Conservation (phyloP, 1,284 basidiomycete species). For the Phylloboletellus chloephorus region DNA sequence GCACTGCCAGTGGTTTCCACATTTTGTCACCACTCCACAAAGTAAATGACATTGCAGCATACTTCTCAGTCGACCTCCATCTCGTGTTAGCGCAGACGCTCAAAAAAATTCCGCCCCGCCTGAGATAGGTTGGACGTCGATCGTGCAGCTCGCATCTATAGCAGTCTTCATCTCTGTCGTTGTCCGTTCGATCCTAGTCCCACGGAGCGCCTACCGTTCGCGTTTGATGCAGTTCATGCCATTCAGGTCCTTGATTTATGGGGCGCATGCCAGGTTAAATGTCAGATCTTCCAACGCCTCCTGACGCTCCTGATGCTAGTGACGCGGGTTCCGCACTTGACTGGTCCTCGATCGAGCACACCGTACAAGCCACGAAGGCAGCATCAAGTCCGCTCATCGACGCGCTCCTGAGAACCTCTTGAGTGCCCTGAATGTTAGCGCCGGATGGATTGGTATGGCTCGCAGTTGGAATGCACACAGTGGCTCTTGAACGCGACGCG, state of each 20-base stretch:
- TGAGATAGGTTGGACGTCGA: slow-evolving; percentile 38
- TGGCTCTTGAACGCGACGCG: slow-evolving; percentile 40
- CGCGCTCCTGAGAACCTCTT: slow-evolving; percentile 35
- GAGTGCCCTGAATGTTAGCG: slow-evolving; percentile 37
- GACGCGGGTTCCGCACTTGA: slow-evolving; percentile 27
- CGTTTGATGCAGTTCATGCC: slow-evolving; percentile 24
- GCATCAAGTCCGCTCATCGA: slow-evolving; percentile 31
- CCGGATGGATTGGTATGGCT: slow-evolving; percentile 37
- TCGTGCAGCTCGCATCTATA: slow-evolving; percentile 56
- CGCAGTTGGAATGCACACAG: slow-evolving; percentile 30
- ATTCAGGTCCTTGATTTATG: slow-evolving; percentile 15
- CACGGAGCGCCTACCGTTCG: slow-evolving; percentile 20
- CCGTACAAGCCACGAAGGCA: slow-evolving; percentile 19
- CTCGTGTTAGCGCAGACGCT: too few species aligned
- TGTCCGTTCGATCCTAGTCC: slow-evolving; percentile 43
- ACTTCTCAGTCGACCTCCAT: too few species aligned
- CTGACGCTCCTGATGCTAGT: slow-evolving; percentile 21
- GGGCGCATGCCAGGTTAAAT: slow-evolving; percentile 3
- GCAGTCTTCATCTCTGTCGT: slow-evolving; percentile 57
- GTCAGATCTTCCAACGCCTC: slow-evolving; percentile 21
- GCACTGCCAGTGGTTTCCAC: too few species aligned
- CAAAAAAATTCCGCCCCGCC: slow-evolving; percentile 9
- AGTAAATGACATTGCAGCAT: too few species aligned
- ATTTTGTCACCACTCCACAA: too few species aligned
- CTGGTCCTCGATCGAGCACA: slow-evolving; percentile 30